Base-by-base conservation (phyloP, 768 basidiomycete genomes). In the Rhodosporidiobolus sp. region DNA sequence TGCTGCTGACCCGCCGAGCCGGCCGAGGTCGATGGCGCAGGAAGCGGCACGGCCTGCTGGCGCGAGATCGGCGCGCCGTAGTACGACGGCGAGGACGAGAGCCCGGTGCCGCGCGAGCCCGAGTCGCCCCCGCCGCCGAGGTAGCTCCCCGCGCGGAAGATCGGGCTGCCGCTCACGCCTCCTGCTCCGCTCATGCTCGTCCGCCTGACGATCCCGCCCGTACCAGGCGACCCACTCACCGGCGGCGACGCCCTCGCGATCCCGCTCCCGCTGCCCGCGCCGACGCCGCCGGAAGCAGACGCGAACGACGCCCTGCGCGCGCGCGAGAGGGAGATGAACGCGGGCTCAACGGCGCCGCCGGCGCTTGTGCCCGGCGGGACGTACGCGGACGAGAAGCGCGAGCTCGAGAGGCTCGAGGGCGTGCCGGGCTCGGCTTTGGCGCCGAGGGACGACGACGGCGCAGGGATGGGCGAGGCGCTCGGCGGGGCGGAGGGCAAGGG, bases 91-190 rank as follows among this genome's bases (percentile, higher is more conserved):
- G 64, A 62, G 14, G 22, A 30, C 10, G 62, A 50, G 14, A 52
- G 26, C 16, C 30, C 43, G 19, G 52, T 22, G 35, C 9, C 28
- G 48, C 61, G 6, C n/a, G n/a, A n/a, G n/a, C n/a, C n/a, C n/a
- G n/a, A n/a, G n/a, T n/a, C n/a, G 63, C 43, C 24, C 56, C 45
- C 32, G 30, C n/a, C 30, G 73, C 38, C 52, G 58, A 75, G 22
- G 74, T 71, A 75, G 12, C 54, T 58, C 17, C 70, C 66, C 2
- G 74, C 57, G 20, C 74, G 62, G 50, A 75, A 75, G 67, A 75
- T 72, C 5, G 74, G 74, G 3, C 46, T 52, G 3, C 61, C 67
- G 30, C 65, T 35, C 1, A 50, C 63, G 28, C 48, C 35, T n/a
- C 45, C 30, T 24, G 46, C 46, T 3, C 17, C 7, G 11, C 43